Base-by-base conservation (phyloP, 257 asterid genomes). In the Asclepias syriaca region DNA sequence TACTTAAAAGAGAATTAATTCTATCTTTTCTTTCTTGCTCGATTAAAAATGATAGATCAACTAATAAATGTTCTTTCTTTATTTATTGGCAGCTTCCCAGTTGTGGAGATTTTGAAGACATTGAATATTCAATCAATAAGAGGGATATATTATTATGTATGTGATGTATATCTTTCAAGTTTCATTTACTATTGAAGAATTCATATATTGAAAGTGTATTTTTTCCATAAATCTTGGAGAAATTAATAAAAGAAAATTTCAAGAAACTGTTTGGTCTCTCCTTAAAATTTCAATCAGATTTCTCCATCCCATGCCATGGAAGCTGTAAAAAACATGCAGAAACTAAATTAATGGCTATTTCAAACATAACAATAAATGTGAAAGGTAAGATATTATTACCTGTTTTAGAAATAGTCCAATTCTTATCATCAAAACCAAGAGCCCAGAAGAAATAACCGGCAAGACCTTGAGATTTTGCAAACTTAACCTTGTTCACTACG, bases 361-460 rank as follows among this genome's bases (percentile, higher is more conserved):
- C 39, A 34, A 34, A 34, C 39, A 29, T 29, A 29, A 1, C 34
- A 29, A 29, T 29, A 2, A 29, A 29, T 29, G 34, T 29, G 39
- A 34, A 34, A 34, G 39, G 39, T 24, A 24, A 24, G 27, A 24
- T 24, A 24, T 24, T 24, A 19, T 54, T 72, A 90, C 95, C 91
- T 82, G 91, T 78, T 77, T 67, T 80, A 54, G 95, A 85, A 67
- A 88, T 82, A 19, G 78, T 78, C 95, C 90, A 90, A 37, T 84
- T 75, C 71, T 80, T 87, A 78, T 85, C 86, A 68, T 59, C 79
- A 71, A 24, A 68, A 69, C 90, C 92, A 61, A 90, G 87, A 16
- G 85, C 91, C 95, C 95, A 88, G 32, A 88, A 86, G 75, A 90
- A 88, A 81, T 90, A 90, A 6, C 95, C 95, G 10, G 89, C 92